phyloP scores from a whole-genome alignment of 2,329 filamentous ascomycete species.

The Ilyonectria robusta region DNA sequence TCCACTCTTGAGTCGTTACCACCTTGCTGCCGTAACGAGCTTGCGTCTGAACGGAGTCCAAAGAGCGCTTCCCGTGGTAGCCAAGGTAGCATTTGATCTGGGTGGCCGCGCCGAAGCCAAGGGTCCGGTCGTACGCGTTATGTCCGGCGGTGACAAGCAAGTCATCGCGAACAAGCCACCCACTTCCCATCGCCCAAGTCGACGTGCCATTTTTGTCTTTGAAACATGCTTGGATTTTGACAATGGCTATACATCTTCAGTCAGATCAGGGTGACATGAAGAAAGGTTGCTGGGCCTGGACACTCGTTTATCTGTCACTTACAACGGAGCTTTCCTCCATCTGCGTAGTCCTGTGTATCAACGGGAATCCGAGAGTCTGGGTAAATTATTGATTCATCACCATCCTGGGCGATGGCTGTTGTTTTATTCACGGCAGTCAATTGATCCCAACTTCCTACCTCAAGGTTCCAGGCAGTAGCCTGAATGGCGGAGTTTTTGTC shows the following conservation, averaged over 20 bases:
- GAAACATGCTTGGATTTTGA: slow-evolving; percentile 38
- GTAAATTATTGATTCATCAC: no score
- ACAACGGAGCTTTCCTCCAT: no score
- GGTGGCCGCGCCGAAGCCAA: slow-evolving; percentile 36
- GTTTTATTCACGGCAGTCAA: no score
- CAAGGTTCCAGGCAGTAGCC: no score
- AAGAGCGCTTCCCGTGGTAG: slow-evolving; percentile 41
- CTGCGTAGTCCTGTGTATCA: no score
- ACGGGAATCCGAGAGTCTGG: no score
- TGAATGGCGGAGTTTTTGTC: no score
- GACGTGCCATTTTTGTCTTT: slow-evolving; percentile 12
- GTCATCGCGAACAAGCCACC: slow-evolving; percentile 30
- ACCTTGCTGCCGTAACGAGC: slow-evolving; percentile 20
- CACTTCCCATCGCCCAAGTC: slow-evolving; percentile 38
- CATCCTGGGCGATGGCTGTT: no score
- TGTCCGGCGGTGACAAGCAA: slow-evolving; percentile 36
- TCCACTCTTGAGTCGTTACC: slow-evolving; percentile 24
- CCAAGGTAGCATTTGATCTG: slow-evolving; percentile 53
- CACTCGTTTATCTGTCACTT: no score
- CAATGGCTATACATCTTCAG: slow-evolving; percentile 20
- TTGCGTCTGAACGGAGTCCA: slow-evolving; percentile 1
- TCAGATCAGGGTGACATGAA: no score
- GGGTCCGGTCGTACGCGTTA: slow-evolving; percentile 41
- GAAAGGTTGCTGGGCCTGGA: no score
- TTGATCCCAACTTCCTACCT: no score